Percentiles rank a stretch among this genome's conserved stretches.
phyloP scores from a whole-genome alignment of 148 eudicot genomes.

The Heliamphora exappendiculata region DNA sequence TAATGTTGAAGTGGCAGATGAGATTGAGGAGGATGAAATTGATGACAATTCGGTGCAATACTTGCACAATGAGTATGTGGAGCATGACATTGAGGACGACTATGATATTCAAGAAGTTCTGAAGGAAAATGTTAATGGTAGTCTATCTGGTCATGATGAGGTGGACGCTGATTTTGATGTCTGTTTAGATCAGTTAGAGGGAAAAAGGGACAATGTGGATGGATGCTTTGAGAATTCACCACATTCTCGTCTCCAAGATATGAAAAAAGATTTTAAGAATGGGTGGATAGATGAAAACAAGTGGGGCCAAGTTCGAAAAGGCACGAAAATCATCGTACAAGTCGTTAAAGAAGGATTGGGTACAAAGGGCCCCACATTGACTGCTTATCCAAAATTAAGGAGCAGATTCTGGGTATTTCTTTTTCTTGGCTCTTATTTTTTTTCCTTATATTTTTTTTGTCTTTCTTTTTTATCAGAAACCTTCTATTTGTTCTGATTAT shows the following conservation, averaged over 20 bases:
- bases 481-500: slow-evolving; percentile 5
- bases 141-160: slow-evolving; percentile 24
- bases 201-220: slow-evolving; percentile 20
- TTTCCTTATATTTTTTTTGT: slow-evolving; percentile 5
- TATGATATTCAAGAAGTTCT: slow-evolving; percentile 30
- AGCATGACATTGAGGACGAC: slow-evolving; percentile 41
- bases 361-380: slow-evolving; percentile 72
- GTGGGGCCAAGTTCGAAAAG: slow-evolving; percentile 70
- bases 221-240: slow-evolving; percentile 11
- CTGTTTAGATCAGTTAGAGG: slow-evolving; percentile 23
- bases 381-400: slow-evolving; percentile 79
- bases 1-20: slow-evolving; percentile 41
- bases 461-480: background rate
- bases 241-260: slow-evolving; percentile 17
- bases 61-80: slow-evolving; percentile 47
- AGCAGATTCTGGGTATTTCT: slow-evolving; percentile 92
- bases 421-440: no score
- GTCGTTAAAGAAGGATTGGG: slow-evolving; percentile 96
- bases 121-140: slow-evolving; percentile 37
- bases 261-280: slow-evolving; percentile 16
- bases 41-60: slow-evolving; percentile 27
- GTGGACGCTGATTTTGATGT: slow-evolving; percentile 18
- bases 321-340: slow-evolving; percentile 89
- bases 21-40: slow-evolving; percentile 44
- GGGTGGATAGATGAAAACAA: slow-evolving; percentile 26